A percentile compares a stretch with the other conserved stretches of the same genome.
Evolutionary conservation across 257 asterid species (phyloP).

Genomic region (Ballota nigra): DNA sequence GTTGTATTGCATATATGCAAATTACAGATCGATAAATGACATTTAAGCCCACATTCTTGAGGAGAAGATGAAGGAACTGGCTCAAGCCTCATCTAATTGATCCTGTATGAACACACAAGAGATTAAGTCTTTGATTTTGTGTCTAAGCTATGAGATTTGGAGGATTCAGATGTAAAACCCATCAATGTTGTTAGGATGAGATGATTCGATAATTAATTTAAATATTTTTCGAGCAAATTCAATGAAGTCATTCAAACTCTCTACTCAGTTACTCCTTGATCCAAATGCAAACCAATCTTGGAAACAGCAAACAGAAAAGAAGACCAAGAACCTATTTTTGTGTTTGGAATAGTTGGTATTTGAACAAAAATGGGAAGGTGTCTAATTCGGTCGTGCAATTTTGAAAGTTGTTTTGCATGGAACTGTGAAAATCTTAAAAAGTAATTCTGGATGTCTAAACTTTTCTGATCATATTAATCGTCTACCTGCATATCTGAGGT

Average conservation of each 20-base stretch:
- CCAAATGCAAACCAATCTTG: not conserved
- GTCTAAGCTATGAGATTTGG: too few species aligned
- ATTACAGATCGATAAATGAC: constrained; percentile 36
- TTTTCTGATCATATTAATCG: not conserved
- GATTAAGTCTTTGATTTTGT: not conserved
- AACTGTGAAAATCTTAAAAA: not conserved
- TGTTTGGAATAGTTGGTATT: too few species aligned
- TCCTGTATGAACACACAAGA: constrained; percentile 39
- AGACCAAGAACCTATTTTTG: too few species aligned
- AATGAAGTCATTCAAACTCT: not conserved
- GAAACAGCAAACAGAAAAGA: too few species aligned
- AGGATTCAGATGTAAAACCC: not conserved
- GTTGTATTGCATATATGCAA: constrained; percentile 30
- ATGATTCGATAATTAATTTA: not conserved
- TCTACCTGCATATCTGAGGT: constrained; percentile 68
- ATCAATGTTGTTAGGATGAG: not conserved
- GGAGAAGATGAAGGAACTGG: constrained; percentile 27
- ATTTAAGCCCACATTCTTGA: constrained; percentile 42
- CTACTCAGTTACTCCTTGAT: not conserved
- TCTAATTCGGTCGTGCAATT: not conserved
- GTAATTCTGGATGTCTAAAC: not conserved
- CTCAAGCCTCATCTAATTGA: constrained; percentile 45
- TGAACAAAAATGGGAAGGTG: too few species aligned
- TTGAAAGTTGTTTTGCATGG: not conserved
- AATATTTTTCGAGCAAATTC: not conserved